Evolutionary conservation across 441 rosid genomes (phyloP), one percentile per base, ranked within the genome.

Genomic region (Melastoma candidum): DNA sequence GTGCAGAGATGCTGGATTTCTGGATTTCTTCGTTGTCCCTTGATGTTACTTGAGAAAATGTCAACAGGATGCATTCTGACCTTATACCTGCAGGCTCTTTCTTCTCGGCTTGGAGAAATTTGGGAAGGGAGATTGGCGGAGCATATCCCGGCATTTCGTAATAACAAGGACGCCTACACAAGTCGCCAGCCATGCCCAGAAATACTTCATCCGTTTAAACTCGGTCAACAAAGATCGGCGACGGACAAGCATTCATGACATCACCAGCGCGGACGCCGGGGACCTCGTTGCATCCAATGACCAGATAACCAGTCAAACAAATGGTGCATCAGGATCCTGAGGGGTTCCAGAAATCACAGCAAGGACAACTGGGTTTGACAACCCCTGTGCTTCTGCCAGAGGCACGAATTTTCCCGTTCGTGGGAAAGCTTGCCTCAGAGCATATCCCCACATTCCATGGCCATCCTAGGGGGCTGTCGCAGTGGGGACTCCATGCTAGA

Each of bases 41-140:
- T 17, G 5, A 26, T n/a, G 32, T 36, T 52, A 14, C 0, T 26
- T 52, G 44, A 13, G 36, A 13, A 44, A 22, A n/a, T 17, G 22
- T 22, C 36, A 6, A 8, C 8, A 8, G 41, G 41, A 32, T 32
- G 41, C 41, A 32, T 2, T 32, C 8, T 32, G 41, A 32, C 41
- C 41, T 32, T 32, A 32, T 17, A 32, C 56, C 50, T 55, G 27
- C 71, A 84, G 89, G 76, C 68, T 82, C 46, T 82, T 82, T 70
- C 71, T 82, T n/a, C 68, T 82, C 49, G 89, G 89, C 51, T 63
- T 82, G 36, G 85, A 79, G 60, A 82, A 82, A 49, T 82, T 79
- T 51, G 89, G 89, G 49, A 79, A 82, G 71, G 88, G 88, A 53
- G 88, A 79, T 61, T 82, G 88, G 85, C 77, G 85, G 59, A 82